Evolutionary conservation across 2,329 filamentous ascomycete species (phyloP), one percentile per base, ranked within the genome.

Genomic region (Penicillium sp.): DNA sequence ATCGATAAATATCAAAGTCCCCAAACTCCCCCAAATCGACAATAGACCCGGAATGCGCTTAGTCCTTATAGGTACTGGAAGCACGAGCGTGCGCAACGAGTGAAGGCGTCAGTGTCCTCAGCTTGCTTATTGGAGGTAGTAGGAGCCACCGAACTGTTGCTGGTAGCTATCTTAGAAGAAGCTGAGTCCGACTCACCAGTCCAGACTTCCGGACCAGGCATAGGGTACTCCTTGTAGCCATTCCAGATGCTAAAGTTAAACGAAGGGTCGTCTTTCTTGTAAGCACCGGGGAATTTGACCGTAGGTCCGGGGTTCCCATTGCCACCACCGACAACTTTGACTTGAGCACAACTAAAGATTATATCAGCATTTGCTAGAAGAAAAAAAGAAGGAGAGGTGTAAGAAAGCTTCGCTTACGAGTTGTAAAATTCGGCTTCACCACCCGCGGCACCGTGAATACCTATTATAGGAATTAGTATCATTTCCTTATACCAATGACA

Each of bases 261-360:
- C 17, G 62, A 61, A 13, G 64, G 58, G 44, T 66, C 63, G 13
- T 56, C 52, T 12, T 62, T 58, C 47, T 59, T 50, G 49, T 62
- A 62, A 23, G 15, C 59, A 31, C 60, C 59, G 7, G 60, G 60
- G 17, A 62, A 61, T n/a, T 58, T 61, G 8, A 61, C 19, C 1
- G 55, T 52, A 33, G 55, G 59, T 23, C 60, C 52, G 6, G 60
- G 60, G 2, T 2, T 53, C 23, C 60, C 60, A 36, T 66, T 75
- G 23, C 78, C 78, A 19, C 77, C 77, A 10, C 78, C 78, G 7
- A 70, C 75, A 44, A 80, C 75, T n/a, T 70, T 74, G 47, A 77
- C 68, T 64, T 77, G 75, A 17, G 74, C 73, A 59, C 75, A 78
- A 19, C 73, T 56, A 23, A 23, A 15, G 17, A 8, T 2, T 36